Evolutionary conservation across 2,329 filamentous ascomycete species (phyloP), one percentile per base, ranked within the genome.

Genomic region (Apiospora koreana): DNA sequence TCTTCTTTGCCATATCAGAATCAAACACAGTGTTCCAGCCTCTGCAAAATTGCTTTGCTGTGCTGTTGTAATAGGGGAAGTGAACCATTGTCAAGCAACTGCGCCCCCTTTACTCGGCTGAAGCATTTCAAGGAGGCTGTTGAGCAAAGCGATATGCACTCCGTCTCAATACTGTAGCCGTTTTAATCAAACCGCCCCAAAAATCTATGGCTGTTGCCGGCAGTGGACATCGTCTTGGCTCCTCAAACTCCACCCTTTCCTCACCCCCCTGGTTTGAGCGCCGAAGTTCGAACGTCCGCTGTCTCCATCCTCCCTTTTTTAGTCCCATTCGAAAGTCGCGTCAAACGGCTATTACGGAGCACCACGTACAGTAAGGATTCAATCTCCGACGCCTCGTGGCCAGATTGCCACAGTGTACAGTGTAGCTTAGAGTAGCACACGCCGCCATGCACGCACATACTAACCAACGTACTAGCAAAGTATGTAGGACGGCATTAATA

Each of bases 321-420:
- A 38, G 31, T 38, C 54, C 54, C 54, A 62, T 62, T 62, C 18
- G 54, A 38, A 62, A 21, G 54, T 62, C 54, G 54, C 54, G 31
- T 62, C 54, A 62, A 62, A 62, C 54, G 54, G 54, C 54, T 62
- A 62, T 62, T 62, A 62, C 54, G 54, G 54, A 62, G 54, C 31
- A 62, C 54, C 54, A 62, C 31, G 54, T 62, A 62, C 54, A 62
- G 54, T 62, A 38, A 62, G 54, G 54, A 62, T 62, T 62, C 54
- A 62, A 38, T 62, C 31, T 62, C 54, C 54, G 54, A 62, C 54
- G 21, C 54, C 54, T 62, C 54, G 31, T 62, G 54, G 54, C 54
- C 54, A 62, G 54, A 62, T 62, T 62, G 21, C 54, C 54, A 62
- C 54, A 62, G 54, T 62, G 54, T n/a, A 62, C 50, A 58, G 50